phyloP scores from a whole-genome alignment of 805 yeast species.

The Metschnikowia peoriensis region DNA sequence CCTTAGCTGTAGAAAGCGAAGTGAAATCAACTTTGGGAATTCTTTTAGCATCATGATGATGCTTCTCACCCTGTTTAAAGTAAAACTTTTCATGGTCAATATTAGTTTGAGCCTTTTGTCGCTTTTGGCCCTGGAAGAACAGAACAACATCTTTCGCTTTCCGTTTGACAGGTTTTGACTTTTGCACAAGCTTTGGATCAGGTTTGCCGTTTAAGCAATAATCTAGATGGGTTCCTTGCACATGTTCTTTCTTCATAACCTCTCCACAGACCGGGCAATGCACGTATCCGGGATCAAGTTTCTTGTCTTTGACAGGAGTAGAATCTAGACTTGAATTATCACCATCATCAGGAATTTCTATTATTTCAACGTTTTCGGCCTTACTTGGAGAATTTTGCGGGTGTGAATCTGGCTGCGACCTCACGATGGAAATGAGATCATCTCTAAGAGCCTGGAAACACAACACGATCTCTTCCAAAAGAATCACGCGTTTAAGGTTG shows the following conservation, averaged over 20 bases:
- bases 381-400: not conserved
- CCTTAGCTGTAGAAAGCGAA: slow-evolving; percentile 54
- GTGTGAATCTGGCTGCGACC: not conserved
- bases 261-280: slow-evolving; percentile 69
- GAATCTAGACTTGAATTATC: slow-evolving; percentile 3
- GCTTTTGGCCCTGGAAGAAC: slow-evolving; percentile 25
- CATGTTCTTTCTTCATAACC: slow-evolving; percentile 49
- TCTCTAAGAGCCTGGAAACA: slow-evolving; percentile 38
- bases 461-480: slow-evolving; percentile 67
- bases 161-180: slow-evolving; percentile 4
- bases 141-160: slow-evolving; percentile 28
- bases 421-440: slow-evolving; percentile 13
- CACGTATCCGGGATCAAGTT: slow-evolving; percentile 29
- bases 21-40: slow-evolving; percentile 65
- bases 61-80: slow-evolving; percentile 28
- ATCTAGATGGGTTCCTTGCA: slow-evolving; percentile 63
- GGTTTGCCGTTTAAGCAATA: slow-evolving; percentile 47
- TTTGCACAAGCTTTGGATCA: slow-evolving; percentile 10
- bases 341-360: slow-evolving; percentile 14
- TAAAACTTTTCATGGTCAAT: slow-evolving; percentile 29
- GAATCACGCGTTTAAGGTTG: slow-evolving; percentile 59
- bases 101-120: slow-evolving; percentile 5
- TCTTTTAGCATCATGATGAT: slow-evolving; percentile 33
- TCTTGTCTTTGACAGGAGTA: not conserved
- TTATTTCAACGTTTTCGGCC: slow-evolving; percentile 2